These are phyloP conservation scores for Chaetomiaceae sp. DNA, from an alignment of 2,329 filamentous ascomycete species.

Conservation along the genomic window DNA sequence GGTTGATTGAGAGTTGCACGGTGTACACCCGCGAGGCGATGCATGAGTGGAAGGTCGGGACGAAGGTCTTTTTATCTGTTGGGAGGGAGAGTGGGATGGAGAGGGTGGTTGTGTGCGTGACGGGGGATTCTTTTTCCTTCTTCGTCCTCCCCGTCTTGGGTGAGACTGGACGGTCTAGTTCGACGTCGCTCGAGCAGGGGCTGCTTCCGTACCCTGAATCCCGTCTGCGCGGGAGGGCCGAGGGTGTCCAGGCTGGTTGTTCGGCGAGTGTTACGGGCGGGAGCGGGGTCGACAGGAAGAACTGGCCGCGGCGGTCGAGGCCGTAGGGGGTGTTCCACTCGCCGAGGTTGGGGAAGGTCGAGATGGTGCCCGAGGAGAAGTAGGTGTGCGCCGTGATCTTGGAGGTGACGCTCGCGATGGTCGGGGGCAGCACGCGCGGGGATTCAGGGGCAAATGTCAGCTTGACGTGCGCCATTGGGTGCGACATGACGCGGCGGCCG, in stretches of 20 bases:
- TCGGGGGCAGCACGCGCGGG: conserved; percentile 37
- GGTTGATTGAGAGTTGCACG: conserved; percentile 41
- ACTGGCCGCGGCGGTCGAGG: conserved; percentile 41
- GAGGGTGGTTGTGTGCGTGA: conserved; percentile 34
- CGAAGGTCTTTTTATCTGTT: conserved; percentile 43
- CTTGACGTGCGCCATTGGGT: conserved; percentile 41
- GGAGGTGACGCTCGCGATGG: conserved; percentile 45
- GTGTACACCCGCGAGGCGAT: conserved; percentile 53
- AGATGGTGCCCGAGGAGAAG: conserved; percentile 45
- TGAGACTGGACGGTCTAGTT: too few relatives aligned
- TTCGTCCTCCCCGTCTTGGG: too few relatives aligned
- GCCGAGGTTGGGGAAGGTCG: conserved; percentile 46
- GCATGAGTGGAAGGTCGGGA: conserved; percentile 57
- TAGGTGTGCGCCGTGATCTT: conserved; percentile 52
- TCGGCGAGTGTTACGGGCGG: conserved; percentile 34
- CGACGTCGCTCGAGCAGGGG: not conserved
- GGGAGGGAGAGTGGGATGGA: conserved; percentile 48
- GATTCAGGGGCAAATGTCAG: conserved; percentile 46
- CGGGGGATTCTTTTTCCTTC: too few relatives aligned
- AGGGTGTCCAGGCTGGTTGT: conserved; percentile 38
- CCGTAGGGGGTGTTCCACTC: conserved; percentile 37
- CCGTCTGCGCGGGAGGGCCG: conserved; percentile 38
- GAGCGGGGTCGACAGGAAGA: conserved; percentile 43
- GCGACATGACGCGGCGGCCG: conserved; percentile 37
- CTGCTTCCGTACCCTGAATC: conserved; percentile 50